Evolutionary conservation across 139 green algal species (phyloP), one percentile per base, ranked within the genome.

Genomic region (Microglena sp.): DNA sequence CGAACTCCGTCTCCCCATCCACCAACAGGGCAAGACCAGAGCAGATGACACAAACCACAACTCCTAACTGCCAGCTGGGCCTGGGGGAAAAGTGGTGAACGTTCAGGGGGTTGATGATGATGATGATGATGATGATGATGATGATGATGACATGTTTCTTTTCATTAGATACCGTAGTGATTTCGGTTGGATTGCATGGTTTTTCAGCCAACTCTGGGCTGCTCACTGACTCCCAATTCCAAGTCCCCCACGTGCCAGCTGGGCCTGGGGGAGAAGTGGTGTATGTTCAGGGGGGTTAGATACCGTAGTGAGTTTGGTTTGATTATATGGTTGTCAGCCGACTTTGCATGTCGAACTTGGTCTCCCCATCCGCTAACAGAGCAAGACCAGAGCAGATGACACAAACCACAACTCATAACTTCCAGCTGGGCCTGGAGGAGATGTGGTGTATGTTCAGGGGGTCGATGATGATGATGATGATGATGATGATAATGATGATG

Each of bases 351-450:
- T 96, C 33, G 68, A 97, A 97, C 28, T 90, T 27, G 0, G 84
- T 87, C 79, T 97, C 92, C 0, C 92, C 92, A 4, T 68, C 64
- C 44, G 96, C 92, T 56, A 95, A 81, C 68, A 97, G 74, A 53
- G 84, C 56, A 50, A 97, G 73, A 5, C 92, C 92, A n/a, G 67
- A 55, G 33, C 64, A 81, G 57, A 97, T 96, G 8, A 95, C 77
- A 4, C 57, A 57, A 22, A 97, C 87, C 6, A 96, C 82, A 1
- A 69, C 84, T 1, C 74, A 75, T 29, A 98, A 74, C 24, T 64
- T 70, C 86, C 83, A 90, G 66, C 65, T 87, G 0, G 86, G 84
- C 71, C 81, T 89, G 74, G 18, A 15, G 35, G 27, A n/a, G n/a
- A n/a, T n/a, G 30, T 11, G 56, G 7, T 8, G 56, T 45, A 15